Evolutionary conservation across 352 stramenopile genomes (phyloP).

Genomic region (Phytophthora palmivora): DNA sequence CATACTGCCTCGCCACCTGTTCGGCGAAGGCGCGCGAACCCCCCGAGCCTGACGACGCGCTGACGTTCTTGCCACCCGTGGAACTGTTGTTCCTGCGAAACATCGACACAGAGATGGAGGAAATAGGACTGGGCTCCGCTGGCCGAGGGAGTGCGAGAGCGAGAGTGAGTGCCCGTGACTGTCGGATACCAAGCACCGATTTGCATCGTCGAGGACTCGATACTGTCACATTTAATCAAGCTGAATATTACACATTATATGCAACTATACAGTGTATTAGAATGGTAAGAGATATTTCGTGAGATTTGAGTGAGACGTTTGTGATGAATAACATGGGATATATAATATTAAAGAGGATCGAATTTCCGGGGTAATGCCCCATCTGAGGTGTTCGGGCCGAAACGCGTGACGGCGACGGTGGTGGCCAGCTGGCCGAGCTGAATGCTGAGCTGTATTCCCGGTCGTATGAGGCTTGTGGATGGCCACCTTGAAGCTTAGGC

Average conservation of each 20-base stretch:
- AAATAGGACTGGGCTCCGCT: slow-evolving; percentile 30
- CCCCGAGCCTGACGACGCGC: slow-evolving; percentile 19
- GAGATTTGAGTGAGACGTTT: no score
- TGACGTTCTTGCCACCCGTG: slow-evolving; percentile 27
- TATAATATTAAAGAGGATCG: slow-evolving; percentile 1
- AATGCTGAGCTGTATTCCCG: slow-evolving; percentile 15
- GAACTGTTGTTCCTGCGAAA: slow-evolving; percentile 49
- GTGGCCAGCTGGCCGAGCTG: slow-evolving; percentile 24
- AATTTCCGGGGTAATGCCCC: background rate
- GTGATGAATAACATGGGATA: no score
- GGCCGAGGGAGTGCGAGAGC: slow-evolving; percentile 9
- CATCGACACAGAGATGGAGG: slow-evolving; percentile 25
- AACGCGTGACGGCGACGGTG: slow-evolving; percentile 29
- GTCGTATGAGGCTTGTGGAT: slow-evolving; percentile 9
- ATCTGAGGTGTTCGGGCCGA: slow-evolving; percentile 8
- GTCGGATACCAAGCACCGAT: slow-evolving; percentile 18
- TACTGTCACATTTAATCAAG: slow-evolving; percentile 8
- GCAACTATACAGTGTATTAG: background rate
- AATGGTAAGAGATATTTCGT: background rate
- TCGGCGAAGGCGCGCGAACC: slow-evolving; percentile 54
- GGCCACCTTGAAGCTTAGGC: slow-evolving; percentile 25
- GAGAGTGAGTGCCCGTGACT: slow-evolving; percentile 26
- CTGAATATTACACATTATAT: background rate
- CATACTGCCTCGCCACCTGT: slow-evolving; percentile 70
- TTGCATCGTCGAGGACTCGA: slow-evolving; percentile 14